Percentiles rank a stretch among this genome's conserved stretches.
phyloP scores from a whole-genome alignment of 2,329 filamentous ascomycete genomes.

The Metarhizium guizhouense region DNA sequence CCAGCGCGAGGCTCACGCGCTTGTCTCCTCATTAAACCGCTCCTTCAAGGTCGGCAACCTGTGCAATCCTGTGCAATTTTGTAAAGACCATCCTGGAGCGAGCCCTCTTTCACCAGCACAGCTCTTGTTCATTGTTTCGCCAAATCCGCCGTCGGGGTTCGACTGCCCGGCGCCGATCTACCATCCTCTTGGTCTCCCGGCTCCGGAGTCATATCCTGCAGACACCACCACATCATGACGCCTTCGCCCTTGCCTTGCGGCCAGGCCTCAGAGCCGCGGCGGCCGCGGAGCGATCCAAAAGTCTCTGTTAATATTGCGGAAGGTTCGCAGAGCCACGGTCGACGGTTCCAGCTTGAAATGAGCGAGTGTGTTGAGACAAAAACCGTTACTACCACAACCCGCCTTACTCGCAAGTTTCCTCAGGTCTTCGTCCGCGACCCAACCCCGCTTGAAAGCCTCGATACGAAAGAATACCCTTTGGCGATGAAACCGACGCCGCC shows the following conservation, averaged over 20 bases:
- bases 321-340: slow-evolving; percentile 22
- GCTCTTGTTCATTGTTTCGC: not conserved
- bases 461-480: slow-evolving; percentile 84
- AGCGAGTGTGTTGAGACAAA: slow-evolving; percentile 60
- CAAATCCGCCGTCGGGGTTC: not conserved
- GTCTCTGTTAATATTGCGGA: slow-evolving; percentile 41
- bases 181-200: slow-evolving; percentile 6
- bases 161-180: slow-evolving; percentile 2
- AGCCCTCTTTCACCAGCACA: not conserved
- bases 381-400: slow-evolving; percentile 83
- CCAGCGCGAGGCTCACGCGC: slow-evolving; percentile 11
- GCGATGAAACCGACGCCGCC: slow-evolving; percentile 75
- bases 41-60: slow-evolving; percentile 1
- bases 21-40: slow-evolving; percentile 3
- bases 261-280: slow-evolving; percentile 29
- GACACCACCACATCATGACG: slow-evolving; percentile 23
- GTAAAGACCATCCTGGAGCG: not conserved
- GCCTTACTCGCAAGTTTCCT: slow-evolving; percentile 75
- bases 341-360: slow-evolving; percentile 45
- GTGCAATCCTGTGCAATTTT: not conserved
- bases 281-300: slow-evolving; percentile 26
- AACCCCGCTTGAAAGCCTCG: slow-evolving; percentile 60
- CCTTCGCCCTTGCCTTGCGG: slow-evolving; percentile 22
- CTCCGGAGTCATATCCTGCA: slow-evolving; percentile 5
- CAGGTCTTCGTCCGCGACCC: slow-evolving; percentile 73